Conservation (phyloP, 2,329 filamentous ascomycete genomes). For the Xylariaceae sp. region DNA sequence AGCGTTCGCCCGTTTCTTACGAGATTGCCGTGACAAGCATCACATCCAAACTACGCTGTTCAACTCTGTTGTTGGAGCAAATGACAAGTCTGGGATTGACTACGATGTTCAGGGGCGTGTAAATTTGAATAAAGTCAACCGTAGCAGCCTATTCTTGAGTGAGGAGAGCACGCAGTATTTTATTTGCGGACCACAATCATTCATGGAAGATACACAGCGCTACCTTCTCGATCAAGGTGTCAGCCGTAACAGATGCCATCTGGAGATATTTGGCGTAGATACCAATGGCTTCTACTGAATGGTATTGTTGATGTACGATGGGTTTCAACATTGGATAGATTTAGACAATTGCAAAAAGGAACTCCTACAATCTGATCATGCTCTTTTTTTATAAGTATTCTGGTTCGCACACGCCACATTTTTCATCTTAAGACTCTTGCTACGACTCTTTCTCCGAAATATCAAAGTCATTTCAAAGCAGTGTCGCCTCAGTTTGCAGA, state of each 20-base stretch:
- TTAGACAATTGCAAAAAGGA: too few species aligned
- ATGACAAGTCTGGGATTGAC: slow-evolving; percentile 47
- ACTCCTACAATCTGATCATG: too few species aligned
- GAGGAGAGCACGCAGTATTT: slow-evolving; percentile 60
- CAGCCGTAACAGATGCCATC: slow-evolving; percentile 52
- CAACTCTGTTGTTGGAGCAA: slow-evolving; percentile 45
- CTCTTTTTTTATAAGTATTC: too few species aligned
- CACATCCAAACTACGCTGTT: slow-evolving; percentile 56
- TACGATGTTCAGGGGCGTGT: slow-evolving; percentile 59
- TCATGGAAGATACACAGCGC: slow-evolving; percentile 61
- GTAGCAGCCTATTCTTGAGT: slow-evolving; percentile 50
- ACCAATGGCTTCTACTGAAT: too few species aligned
- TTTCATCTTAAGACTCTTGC: too few species aligned
- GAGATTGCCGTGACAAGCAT: slow-evolving; percentile 37
- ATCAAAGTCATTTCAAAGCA: too few species aligned
- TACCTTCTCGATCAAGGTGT: slow-evolving; percentile 56
- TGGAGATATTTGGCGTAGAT: slow-evolving; percentile 63
- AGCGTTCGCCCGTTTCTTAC: slow-evolving; percentile 53
- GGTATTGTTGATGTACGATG: too few species aligned
- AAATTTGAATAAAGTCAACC: slow-evolving; percentile 52
- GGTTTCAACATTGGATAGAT: too few species aligned
- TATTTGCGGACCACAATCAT: slow-evolving; percentile 65
- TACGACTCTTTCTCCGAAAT: too few species aligned
- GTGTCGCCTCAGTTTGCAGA: too few species aligned
- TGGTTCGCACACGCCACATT: too few species aligned